phyloP scores from a whole-genome alignment of 768 basidiomycete species.

The Leccinum uliginosum region DNA sequence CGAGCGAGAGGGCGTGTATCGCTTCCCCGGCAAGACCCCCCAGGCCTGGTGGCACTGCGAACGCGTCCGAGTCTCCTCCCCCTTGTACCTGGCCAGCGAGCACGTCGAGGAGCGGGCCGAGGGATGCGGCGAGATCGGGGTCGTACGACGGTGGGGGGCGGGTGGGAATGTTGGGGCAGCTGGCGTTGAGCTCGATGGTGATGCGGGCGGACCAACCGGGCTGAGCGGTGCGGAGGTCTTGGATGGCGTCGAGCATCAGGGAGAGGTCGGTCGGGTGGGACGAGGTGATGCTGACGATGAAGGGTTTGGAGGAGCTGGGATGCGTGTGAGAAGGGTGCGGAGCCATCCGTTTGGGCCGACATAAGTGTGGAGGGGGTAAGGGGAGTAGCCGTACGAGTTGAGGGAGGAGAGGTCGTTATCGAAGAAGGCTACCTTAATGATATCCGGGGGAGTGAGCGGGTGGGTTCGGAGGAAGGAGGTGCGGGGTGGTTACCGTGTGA shows the following conservation, averaged over 20 bases:
- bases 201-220: constrained; percentile 39
- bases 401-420: constrained; percentile 51
- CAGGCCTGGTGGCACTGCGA: constrained; percentile 58
- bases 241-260: constrained; percentile 57
- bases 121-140: constrained; percentile 39
- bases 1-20: constrained; percentile 72
- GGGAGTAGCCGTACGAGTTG: constrained; percentile 88
- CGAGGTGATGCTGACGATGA: constrained; percentile 78
- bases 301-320: constrained; percentile 46
- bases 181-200: constrained; percentile 79
- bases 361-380: constrained; percentile 59
- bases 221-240: constrained; percentile 43
- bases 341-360: constrained; percentile 49
- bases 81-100: constrained; percentile 48
- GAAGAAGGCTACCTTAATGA: constrained; percentile 59
- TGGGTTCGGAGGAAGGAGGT: neutral
- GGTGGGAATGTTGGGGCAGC: constrained; percentile 72
- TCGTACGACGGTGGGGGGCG: constrained; percentile 66
- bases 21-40: constrained; percentile 78
- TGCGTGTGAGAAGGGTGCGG: constrained; percentile 36
- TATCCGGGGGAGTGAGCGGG: constrained; percentile 8
- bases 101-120: constrained; percentile 51
- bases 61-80: constrained; percentile 22
- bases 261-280: constrained; percentile 48
- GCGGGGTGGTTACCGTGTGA: constrained; percentile 49